Evolutionary conservation across 75 land plant species (phyloP), one percentile per base, ranked within the genome.

Genomic region (Pseudotsuga menziesii): DNA sequence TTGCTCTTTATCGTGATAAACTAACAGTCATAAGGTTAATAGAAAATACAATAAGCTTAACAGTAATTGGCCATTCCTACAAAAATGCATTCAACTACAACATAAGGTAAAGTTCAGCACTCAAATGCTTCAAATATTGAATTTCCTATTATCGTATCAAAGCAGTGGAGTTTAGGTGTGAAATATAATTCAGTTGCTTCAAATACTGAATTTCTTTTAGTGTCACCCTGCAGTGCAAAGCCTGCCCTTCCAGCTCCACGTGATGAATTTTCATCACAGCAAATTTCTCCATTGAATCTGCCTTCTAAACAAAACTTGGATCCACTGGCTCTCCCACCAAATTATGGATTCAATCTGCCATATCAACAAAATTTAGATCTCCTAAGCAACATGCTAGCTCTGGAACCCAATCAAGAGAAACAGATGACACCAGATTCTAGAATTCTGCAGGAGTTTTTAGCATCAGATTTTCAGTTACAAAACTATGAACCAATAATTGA

Each of bases 201-300:
- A 79, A 13, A 35, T 79, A 54, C 32, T 75, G 14, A 78, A 52
- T 25, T 75, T 52, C 19, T 54, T 36, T 36, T 16, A 32, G 7
- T 75, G 81, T 27, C 44, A 57, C 55, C 14, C 9, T 80, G 32
- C 72, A 94, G 97, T 84, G 89, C 95, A 70, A 80, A 87, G 74
- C 87, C 88, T 52, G 87, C 95, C 56, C 83, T 94, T 5, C 93
- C 91, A 75, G 93, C 89, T 54, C 91, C 97, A 84, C 86, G 83
- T 76, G 89, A 87, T 63, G 84, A 79, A 78, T 72, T 79, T 35
- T 75, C 89, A 54, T 82, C 89, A 23, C 61, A 13, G 56, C 70
- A 82, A 77, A 69, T 39, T 41, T 69, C 72, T 69, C 41, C 72
- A 17, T 58, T 27, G 13, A 13, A 54, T 56, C 27, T 25, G 23